Conservation (phyloP, 805 yeast genomes). For the Saccharomyces eubayanus region DNA sequence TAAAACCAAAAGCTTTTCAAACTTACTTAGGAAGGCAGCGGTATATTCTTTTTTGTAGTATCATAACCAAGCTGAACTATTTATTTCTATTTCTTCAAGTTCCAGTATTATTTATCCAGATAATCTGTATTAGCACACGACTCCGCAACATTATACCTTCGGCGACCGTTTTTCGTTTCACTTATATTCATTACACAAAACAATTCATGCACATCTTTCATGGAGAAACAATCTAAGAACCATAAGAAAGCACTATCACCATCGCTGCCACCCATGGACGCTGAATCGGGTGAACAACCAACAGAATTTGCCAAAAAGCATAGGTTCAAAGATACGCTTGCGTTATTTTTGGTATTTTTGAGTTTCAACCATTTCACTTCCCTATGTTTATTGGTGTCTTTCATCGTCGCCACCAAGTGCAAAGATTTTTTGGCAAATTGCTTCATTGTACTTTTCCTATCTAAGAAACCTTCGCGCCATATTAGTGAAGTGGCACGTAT, state of each 20-base stretch:
- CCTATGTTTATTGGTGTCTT: slow-evolving; percentile 18
- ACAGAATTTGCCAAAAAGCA: slow-evolving; percentile 20
- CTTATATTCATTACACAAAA: background rate
- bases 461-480: slow-evolving; percentile 21
- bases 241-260: background rate
- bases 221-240: background rate
- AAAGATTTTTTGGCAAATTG: slow-evolving; percentile 23
- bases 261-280: background rate
- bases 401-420: slow-evolving; percentile 22
- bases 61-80: background rate
- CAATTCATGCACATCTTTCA: background rate
- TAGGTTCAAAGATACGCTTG: slow-evolving; percentile 27
- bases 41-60: background rate
- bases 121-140: background rate
- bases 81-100: background rate
- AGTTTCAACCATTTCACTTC: slow-evolving; percentile 26
- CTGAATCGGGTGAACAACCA: slow-evolving; percentile 7
- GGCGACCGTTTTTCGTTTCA: background rate
- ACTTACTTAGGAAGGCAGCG: background rate
- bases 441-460: slow-evolving; percentile 23
- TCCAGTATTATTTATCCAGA: background rate
- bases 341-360: slow-evolving; percentile 26
- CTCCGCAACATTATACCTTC: background rate
- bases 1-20: background rate
- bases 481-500: slow-evolving; percentile 14